Percentiles rank a stretch among this genome's conserved stretches.
phyloP scores from a whole-genome alignment of 2,329 filamentous ascomycete species.

The Botryotinia narcissicola region DNA sequence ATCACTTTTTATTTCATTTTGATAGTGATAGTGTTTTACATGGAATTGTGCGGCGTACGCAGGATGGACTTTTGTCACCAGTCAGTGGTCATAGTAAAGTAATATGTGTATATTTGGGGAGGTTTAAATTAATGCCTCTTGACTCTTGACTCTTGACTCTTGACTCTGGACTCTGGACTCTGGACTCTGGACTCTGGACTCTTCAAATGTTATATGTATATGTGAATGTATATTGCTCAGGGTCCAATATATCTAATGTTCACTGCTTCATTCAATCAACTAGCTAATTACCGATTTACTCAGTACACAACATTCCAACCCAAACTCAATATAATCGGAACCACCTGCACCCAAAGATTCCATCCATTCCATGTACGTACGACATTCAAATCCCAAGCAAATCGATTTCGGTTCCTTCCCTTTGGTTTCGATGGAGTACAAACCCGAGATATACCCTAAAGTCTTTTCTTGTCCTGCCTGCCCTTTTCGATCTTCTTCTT shows the following conservation, averaged over 20 bases:
- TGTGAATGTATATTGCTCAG: not conserved
- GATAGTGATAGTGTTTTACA: not conserved
- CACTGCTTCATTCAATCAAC: not conserved
- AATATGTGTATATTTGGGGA: too few relatives aligned
- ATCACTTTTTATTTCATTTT: not conserved
- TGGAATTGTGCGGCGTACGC: not conserved
- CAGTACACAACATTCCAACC: not conserved
- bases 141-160: not conserved
- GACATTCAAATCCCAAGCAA: not conserved
- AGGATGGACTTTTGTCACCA: not conserved
- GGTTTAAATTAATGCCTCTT: not conserved
- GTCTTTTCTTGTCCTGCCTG: not conserved
- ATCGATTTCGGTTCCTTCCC: not conserved
- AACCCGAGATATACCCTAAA: not conserved
- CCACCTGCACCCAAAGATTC: too few relatives aligned
- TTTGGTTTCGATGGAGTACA: not conserved
- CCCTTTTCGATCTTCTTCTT: not conserved
- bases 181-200: too few relatives aligned
- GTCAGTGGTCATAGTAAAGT: not conserved
- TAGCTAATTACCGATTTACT: not conserved
- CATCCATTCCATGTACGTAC: not conserved
- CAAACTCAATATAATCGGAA: constrained; percentile 1
- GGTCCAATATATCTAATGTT: not conserved
- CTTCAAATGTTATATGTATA: not conserved
- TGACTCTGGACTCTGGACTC: too few relatives aligned